phyloP scores from a whole-genome alignment of 108 stramenopile species.

The Epithemia pelagica region DNA sequence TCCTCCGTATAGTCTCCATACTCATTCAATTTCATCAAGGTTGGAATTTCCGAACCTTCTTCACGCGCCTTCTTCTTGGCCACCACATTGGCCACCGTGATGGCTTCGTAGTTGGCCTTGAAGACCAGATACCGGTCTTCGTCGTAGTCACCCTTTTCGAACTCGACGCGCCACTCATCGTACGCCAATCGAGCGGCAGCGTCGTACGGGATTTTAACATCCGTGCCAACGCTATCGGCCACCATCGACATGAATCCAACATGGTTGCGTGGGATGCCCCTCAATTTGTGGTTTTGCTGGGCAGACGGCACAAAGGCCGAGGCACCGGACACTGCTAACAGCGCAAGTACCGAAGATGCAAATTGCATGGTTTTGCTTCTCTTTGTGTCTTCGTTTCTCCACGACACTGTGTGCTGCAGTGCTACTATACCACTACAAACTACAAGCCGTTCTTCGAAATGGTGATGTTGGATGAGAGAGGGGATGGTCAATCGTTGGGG shows the following conservation, averaged over 20 bases:
- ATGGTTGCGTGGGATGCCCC: background rate
- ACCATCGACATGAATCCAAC: background rate
- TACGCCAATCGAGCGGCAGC: slow-evolving; percentile 80
- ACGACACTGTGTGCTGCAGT: too few species aligned
- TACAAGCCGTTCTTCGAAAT: too few species aligned
- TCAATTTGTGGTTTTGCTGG: background rate
- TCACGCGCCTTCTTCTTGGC: slow-evolving; percentile 75
- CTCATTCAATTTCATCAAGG: slow-evolving; percentile 66
- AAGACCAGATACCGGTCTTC: slow-evolving; percentile 49
- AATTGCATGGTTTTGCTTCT: background rate
- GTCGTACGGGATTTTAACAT: slow-evolving; percentile 72
- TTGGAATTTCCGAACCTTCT: slow-evolving; percentile 23
- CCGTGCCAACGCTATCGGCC: slow-evolving; percentile 7
- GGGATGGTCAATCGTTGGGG: too few species aligned
- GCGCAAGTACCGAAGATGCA: background rate
- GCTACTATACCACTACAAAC: too few species aligned
- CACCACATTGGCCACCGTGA: slow-evolving; percentile 69
- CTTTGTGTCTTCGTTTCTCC: too few species aligned
- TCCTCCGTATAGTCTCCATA: slow-evolving; percentile 72
- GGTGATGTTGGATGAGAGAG: too few species aligned
- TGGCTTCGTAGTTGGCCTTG: slow-evolving; percentile 70
- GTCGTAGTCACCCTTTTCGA: slow-evolving; percentile 43
- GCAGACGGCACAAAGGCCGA: background rate
- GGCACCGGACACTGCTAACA: background rate
- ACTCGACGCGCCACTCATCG: slow-evolving; percentile 61